These are phyloP conservation scores for Tricladium varicosporioides DNA, from an alignment of 2,329 filamentous ascomycete species.

Conservation along the genomic window DNA sequence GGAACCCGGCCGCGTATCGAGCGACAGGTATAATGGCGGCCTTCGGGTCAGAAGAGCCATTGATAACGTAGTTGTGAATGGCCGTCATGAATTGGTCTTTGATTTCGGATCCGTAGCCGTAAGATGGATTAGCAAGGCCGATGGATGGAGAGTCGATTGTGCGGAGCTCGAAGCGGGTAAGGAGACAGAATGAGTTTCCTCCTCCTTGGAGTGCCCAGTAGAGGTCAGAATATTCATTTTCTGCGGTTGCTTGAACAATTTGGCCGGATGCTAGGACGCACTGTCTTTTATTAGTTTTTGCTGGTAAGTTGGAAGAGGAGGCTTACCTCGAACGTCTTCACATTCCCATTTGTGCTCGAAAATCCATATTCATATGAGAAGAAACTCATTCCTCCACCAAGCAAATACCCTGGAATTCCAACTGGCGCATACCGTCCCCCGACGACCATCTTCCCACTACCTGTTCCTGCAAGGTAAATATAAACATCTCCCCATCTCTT, in stretches of 20 bases:
- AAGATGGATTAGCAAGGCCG: conserved; percentile 5
- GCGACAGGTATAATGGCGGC: conserved; percentile 16
- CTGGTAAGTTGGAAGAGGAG: background rate
- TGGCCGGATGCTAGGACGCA: conserved; percentile 47
- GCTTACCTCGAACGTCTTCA: conserved; percentile 17
- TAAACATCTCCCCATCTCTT: conserved; percentile 40
- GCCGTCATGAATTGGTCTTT: conserved; percentile 13
- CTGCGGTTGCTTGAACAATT: conserved; percentile 40
- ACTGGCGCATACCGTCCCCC: conserved; percentile 39
- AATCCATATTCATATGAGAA: conserved; percentile 23
- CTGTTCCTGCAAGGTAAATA: conserved; percentile 30
- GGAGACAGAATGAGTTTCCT: conserved; percentile 53
- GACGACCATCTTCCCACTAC: conserved; percentile 32
- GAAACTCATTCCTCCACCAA: conserved; percentile 35
- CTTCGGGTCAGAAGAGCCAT: conserved; percentile 13
- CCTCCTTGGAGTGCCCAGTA: conserved; percentile 54
- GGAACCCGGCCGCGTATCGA: conserved; percentile 5
- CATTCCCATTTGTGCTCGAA: conserved; percentile 21
- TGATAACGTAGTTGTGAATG: conserved; percentile 15
- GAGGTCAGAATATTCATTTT: conserved; percentile 44
- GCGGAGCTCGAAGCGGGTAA: conserved; percentile 41
- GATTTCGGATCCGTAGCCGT: conserved; percentile 8
- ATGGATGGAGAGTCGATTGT: conserved; percentile 18
- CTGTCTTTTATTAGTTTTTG: conserved; percentile 1
- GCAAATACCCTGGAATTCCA: conserved; percentile 39